Percentiles rank a stretch among this genome's conserved stretches.
Conservation (phyloP, 2,329 filamentous ascomycete genomes). For the Diplodia scrobiculata region DNA sequence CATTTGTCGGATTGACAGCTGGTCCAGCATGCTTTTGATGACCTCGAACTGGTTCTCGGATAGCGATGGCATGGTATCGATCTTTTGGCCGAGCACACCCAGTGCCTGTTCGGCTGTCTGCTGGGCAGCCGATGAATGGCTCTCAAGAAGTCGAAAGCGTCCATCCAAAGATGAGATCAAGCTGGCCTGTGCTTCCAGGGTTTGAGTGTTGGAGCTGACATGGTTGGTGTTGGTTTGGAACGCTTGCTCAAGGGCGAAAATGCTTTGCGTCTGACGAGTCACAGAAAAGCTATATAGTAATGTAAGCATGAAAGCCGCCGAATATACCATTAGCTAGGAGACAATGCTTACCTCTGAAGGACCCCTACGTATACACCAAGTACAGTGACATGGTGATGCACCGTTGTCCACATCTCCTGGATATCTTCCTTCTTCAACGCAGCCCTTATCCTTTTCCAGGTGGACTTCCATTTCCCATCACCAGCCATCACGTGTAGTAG, state of each 20-base stretch:
- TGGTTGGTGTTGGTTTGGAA: neutral
- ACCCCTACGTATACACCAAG: neutral
- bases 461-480: neutral
- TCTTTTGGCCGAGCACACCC: neutral
- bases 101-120: neutral
- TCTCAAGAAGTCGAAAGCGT: neutral
- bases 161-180: neutral
- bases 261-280: neutral
- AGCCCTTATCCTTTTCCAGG: slow-evolving; percentile 8
- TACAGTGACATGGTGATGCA: neutral
- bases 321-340: too few species aligned
- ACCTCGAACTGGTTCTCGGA: neutral
- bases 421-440: neutral
- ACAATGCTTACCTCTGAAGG: neutral
- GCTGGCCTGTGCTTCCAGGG: neutral
- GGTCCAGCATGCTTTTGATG: neutral
- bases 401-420: neutral
- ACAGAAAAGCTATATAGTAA: neutral
- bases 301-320: neutral
- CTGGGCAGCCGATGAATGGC: neutral
- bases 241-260: neutral
- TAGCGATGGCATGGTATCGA: neutral
- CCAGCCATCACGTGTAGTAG: neutral
- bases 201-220: neutral
- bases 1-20: neutral